Conservation (phyloP, 495 filamentous ascomycete genomes). For the Mycothermus thermophilus region DNA sequence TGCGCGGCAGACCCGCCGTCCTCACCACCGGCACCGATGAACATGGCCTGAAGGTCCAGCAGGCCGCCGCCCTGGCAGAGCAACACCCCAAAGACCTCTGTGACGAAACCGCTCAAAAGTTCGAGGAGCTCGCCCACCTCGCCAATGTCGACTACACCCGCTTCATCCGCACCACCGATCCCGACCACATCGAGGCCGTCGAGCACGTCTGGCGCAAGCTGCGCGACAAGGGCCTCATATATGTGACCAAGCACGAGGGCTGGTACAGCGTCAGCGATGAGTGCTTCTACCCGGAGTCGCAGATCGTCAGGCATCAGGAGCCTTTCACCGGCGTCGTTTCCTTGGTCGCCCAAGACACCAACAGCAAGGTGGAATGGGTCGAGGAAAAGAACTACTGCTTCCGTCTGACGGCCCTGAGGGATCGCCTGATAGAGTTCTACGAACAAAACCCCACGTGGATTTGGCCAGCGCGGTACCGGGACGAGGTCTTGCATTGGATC, state of each 20-base stretch:
- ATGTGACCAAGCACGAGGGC: constrained; percentile 72
- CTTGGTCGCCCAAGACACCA: constrained; percentile 76
- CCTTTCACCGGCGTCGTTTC: constrained; percentile 67
- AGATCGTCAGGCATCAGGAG: constrained; percentile 60
- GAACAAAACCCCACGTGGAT: constrained; percentile 56
- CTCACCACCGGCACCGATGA: constrained; percentile 93
- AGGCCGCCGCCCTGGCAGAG: constrained; percentile 54
- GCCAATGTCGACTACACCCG: constrained; percentile 59
- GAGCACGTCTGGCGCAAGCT: constrained; percentile 82
- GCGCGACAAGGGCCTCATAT: constrained; percentile 63
- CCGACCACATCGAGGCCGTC: constrained; percentile 69
- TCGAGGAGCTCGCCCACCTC: constrained; percentile 53
- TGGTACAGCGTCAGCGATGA: constrained; percentile 98
- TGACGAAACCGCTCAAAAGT: constrained; percentile 48
- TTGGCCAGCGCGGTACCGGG: constrained; percentile 49
- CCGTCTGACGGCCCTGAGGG: constrained; percentile 65
- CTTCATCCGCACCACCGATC: constrained; percentile 85
- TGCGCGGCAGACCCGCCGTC: constrained; percentile 53
- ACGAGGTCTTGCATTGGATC: constrained; percentile 55
- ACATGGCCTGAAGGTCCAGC: constrained; percentile 95
- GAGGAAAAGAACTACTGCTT: constrained; percentile 95
- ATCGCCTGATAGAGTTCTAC: constrained; percentile 67
- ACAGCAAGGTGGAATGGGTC: constrained; percentile 85
- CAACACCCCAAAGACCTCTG: constrained; percentile 39
- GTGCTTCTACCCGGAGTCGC: constrained; percentile 74